Conservation (phyloP, 768 basidiomycete genomes). For the Daedalea quercina region DNA sequence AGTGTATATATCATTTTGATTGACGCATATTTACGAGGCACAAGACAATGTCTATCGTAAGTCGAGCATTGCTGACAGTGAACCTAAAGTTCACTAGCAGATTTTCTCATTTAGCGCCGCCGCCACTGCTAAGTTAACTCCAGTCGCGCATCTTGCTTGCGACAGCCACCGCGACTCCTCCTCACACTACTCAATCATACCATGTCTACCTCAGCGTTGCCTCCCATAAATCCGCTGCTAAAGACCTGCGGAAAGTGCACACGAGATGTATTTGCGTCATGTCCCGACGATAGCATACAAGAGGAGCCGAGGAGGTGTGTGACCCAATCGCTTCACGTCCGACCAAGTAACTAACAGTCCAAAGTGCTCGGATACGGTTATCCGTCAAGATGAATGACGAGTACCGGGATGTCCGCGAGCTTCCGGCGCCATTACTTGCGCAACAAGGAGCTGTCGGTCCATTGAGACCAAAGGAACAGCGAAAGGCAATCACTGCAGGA, state of each 20-base stretch:
- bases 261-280: constrained; percentile 60
- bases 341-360: neutral
- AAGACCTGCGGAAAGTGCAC: constrained; percentile 65
- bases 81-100: no score
- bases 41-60: no score
- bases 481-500: constrained; percentile 70
- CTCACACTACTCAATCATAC: neutral
- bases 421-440: constrained; percentile 72
- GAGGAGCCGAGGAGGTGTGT: constrained; percentile 71
- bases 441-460: constrained; percentile 84
- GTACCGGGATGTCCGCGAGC: constrained; percentile 78
- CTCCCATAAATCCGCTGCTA: constrained; percentile 62
- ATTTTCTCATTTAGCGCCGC: no score
- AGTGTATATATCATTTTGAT: no score
- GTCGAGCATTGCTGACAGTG: no score
- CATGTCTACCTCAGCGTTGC: constrained; percentile 41
- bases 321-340: neutral
- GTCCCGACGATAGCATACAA: constrained; percentile 47
- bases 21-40: no score
- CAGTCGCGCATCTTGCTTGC: no score
- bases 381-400: constrained; percentile 87
- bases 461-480: constrained; percentile 54
- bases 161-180: no score
- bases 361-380: constrained; percentile 64
- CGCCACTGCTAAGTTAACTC: no score